Conservation (phyloP, 1,139 yeast genomes). For the Candida gigantensis region DNA sequence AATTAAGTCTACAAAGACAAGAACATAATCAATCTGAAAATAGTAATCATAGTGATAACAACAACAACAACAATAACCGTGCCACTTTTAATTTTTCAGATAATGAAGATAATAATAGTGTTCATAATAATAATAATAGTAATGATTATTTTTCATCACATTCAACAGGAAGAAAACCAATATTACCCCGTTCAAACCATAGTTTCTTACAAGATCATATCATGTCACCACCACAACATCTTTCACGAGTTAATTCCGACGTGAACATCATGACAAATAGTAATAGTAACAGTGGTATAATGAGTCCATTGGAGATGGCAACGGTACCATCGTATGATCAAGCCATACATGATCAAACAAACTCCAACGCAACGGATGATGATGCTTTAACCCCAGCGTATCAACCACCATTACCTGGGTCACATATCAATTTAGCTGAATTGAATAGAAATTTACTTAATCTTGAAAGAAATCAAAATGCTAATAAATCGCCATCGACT, state of each 20-base stretch:
- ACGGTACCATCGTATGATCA: slow-evolving; percentile 82
- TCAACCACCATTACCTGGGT: slow-evolving; percentile 54
- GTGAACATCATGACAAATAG: slow-evolving; percentile 16
- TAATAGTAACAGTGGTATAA: background rate
- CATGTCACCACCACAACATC: slow-evolving; percentile 53
- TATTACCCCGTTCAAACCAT: slow-evolving; percentile 14
- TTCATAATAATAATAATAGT: slow-evolving; percentile 9
- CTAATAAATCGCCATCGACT: too few species aligned
- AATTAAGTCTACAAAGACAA: slow-evolving; percentile 53
- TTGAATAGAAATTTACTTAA: slow-evolving; percentile 18
- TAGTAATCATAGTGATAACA: slow-evolving; percentile 1
- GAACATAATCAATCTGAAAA: slow-evolving; percentile 25
- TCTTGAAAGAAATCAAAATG: slow-evolving; percentile 14
- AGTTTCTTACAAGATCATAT: slow-evolving; percentile 14
- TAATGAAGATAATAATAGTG: slow-evolving; percentile 28
- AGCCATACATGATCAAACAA: slow-evolving; percentile 57
- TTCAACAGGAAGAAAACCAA: slow-evolving; percentile 7
- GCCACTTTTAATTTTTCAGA: slow-evolving; percentile 47
- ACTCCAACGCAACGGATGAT: slow-evolving; percentile 43
- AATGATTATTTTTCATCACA: slow-evolving; percentile 6
- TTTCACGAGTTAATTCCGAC: slow-evolving; percentile 61
- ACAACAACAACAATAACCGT: slow-evolving; percentile 15
- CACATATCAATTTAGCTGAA: slow-evolving; percentile 34
- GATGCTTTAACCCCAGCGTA: slow-evolving; percentile 58
- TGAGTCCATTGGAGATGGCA: slow-evolving; percentile 37